A percentile compares a stretch with the other conserved stretches of the same genome.
phyloP scores from a whole-genome alignment of 306 rosid genomes.

The Gillenia trifoliata region DNA sequence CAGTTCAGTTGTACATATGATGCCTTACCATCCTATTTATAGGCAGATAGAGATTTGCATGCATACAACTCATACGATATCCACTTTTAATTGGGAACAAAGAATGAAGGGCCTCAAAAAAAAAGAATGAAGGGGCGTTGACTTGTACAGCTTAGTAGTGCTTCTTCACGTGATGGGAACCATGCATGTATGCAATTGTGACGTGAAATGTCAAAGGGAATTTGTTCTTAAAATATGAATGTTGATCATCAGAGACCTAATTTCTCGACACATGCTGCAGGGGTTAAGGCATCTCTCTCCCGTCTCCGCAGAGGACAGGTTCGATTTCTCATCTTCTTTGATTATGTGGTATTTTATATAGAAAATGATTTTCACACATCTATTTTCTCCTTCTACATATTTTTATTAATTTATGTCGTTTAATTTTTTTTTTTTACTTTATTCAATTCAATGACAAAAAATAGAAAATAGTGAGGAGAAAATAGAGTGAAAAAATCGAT shows the following conservation, averaged over 20 bases:
- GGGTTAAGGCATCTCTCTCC: not conserved
- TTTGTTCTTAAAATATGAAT: not conserved
- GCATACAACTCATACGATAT: not conserved
- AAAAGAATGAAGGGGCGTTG: too few species aligned
- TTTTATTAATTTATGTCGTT: too few species aligned
- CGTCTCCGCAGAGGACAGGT: not conserved
- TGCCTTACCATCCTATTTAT: not conserved
- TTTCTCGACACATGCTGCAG: not conserved
- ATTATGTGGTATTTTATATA: not conserved
- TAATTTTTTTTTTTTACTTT: too few species aligned
- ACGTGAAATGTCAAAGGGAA: not conserved
- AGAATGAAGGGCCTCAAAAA: not conserved
- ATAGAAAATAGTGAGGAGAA: too few species aligned
- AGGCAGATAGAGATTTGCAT: not conserved
- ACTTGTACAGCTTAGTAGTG: not conserved
- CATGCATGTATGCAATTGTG: not conserved
- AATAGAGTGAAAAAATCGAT: too few species aligned
- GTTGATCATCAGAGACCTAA: not conserved
- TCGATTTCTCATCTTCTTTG: not conserved
- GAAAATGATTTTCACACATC: too few species aligned
- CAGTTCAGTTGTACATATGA: not conserved
- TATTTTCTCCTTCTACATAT: too few species aligned
- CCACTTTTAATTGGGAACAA: not conserved
- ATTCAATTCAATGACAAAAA: too few species aligned
- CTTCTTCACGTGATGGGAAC: not conserved